A percentile compares a stretch with the other conserved stretches of the same genome.
Evolutionary conservation across 371 early-diverging fungal species (phyloP).

Genomic region (Phascolomyces articulosus): DNA sequence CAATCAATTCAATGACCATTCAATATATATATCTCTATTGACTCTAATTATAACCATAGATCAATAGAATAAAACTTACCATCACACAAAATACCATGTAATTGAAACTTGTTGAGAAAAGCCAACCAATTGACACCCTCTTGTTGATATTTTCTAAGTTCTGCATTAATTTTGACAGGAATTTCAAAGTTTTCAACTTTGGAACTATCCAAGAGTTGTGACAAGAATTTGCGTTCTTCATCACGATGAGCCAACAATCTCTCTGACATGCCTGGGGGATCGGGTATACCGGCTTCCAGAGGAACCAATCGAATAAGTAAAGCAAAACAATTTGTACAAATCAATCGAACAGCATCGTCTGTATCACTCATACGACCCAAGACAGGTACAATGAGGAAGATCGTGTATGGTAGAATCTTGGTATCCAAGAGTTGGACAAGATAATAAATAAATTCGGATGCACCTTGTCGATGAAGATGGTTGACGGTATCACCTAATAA

Average conservation of each 20-base stretch:
- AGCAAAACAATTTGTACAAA: conserved; percentile 93
- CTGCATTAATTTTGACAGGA: conserved; percentile 92
- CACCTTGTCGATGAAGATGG: conserved; percentile 83
- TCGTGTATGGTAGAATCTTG: conserved; percentile 89
- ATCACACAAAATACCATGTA: conserved; percentile 98
- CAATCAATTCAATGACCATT: too few relatives aligned
- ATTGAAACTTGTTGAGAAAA: conserved; percentile 93
- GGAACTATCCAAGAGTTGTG: conserved; percentile 89
- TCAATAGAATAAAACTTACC: conserved; percentile 48
- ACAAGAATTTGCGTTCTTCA: conserved; percentile 88
- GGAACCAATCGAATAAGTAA: conserved; percentile 93
- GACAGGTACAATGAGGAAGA: conserved; percentile 95
- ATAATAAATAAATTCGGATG: conserved; percentile 76
- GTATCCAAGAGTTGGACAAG: conserved; percentile 72
- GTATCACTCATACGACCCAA: conserved; percentile 97
- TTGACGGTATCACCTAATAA: conserved; percentile 75
- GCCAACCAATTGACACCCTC: conserved; percentile 98
- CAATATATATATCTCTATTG: not conserved
- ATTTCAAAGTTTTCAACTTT: conserved; percentile 85
- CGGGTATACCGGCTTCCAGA: conserved; percentile 87
- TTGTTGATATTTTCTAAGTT: conserved; percentile 93
- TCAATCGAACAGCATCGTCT: conserved; percentile 85
- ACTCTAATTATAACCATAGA: too few relatives aligned
- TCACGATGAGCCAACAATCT: conserved; percentile 80
- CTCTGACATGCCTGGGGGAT: conserved; percentile 85